Evolutionary conservation across 345 rosid species (phyloP), one percentile per base, ranked within the genome.

Genomic region (Triadica sebifera): DNA sequence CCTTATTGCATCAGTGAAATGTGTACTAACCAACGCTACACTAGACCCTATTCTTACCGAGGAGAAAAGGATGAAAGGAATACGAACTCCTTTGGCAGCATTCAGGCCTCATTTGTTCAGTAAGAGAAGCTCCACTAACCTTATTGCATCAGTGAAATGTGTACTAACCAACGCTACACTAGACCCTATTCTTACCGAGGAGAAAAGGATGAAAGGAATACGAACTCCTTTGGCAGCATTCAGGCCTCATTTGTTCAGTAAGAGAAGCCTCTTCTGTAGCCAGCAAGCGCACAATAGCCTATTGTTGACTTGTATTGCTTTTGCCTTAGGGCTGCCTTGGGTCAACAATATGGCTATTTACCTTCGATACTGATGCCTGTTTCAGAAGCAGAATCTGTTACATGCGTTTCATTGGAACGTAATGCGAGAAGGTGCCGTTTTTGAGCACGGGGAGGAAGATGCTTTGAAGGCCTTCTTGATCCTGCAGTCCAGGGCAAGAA

Each of bases 401-500:
- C 78, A 24, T 71, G 78, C 25, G 84, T 67, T 77, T 84, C 80
- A 55, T 29, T 77, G 1, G 86, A 74, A 19, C 84, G 81, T 67
- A 88, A 80, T 51, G 88, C 75, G 8, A 86, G 87, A 76, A 82
- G 81, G 73, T 90, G 86, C 46, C 87, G 85, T 77, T 81, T 90
- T 49, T 85, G 91, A 65, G 93, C 97, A 2, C 99, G 96, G 0
- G 99, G 99, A 5, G 99, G 99, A 73, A 93, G 97, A 81, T 85
- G 94, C 82, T 86, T 90, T 0, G 86, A 67, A 2, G 85, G 88
- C 80, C 85, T 93, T 81, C 88, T 89, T 71, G 95, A 80, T 45
- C 86, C 83, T 57, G 81, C 86, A 17, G 84, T 79, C 98, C 97
- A 91, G 2, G 99, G 98, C 90, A 95, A 75, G 85, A 91, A 95